These are phyloP conservation scores for Penicillium janthinellum DNA, from an alignment of 2,329 filamentous ascomycete species.

Conservation along the genomic window DNA sequence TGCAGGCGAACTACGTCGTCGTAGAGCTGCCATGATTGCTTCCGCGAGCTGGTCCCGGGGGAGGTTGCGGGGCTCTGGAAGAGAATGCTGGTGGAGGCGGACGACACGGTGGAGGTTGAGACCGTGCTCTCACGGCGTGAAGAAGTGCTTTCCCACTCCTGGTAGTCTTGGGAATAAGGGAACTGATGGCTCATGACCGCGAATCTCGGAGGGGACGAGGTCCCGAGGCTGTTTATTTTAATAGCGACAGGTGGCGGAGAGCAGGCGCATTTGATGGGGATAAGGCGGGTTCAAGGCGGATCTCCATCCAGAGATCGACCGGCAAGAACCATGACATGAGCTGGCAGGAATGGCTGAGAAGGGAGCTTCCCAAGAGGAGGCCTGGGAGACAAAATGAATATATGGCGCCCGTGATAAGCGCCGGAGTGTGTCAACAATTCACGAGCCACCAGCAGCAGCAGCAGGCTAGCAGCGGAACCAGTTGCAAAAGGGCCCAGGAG, in stretches of 20 bases:
- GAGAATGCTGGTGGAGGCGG: constrained; percentile 34
- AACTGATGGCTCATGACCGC: constrained; percentile 22
- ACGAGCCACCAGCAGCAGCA: neutral
- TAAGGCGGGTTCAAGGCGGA: constrained; percentile 7
- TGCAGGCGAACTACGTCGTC: constrained; percentile 36
- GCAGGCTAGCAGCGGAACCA: neutral
- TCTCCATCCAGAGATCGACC: constrained; percentile 17
- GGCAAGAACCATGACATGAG: constrained; percentile 14
- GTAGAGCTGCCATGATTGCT: constrained; percentile 33
- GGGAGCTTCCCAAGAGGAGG: neutral
- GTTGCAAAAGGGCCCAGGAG: neutral
- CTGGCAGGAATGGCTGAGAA: neutral
- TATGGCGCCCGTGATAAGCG: constrained; percentile 20
- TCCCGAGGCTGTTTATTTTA: constrained; percentile 2
- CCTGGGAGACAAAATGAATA: constrained; percentile 7
- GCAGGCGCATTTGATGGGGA: constrained; percentile 6
- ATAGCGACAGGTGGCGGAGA: neutral
- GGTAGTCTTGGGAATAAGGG: constrained; percentile 24
- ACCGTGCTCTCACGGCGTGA: constrained; percentile 31
- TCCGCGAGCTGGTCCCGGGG: constrained; percentile 31
- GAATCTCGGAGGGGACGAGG: neutral
- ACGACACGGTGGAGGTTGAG: constrained; percentile 35
- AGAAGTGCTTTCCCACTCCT: constrained; percentile 35
- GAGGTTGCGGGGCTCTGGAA: constrained; percentile 34
- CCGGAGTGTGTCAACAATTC: neutral